Conservation (phyloP, 768 basidiomycete genomes). For the Psilocybe tampanensis region DNA sequence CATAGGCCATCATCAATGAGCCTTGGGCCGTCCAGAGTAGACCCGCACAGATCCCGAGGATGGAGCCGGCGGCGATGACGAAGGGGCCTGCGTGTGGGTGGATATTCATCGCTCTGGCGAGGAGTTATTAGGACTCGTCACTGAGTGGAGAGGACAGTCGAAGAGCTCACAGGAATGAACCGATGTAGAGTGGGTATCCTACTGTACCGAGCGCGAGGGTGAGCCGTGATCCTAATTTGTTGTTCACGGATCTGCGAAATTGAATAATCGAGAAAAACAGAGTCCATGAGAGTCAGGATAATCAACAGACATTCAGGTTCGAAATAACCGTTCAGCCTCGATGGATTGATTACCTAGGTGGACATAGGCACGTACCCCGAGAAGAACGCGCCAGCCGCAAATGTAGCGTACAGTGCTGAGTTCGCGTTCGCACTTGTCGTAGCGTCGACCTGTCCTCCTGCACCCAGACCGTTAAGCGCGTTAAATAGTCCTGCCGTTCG, state of each 20-base stretch:
- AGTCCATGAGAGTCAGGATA: too few relatives aligned
- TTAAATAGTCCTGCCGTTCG: slow-evolving; percentile 77
- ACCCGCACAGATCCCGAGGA: slow-evolving; percentile 72
- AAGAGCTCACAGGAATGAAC: slow-evolving; percentile 63
- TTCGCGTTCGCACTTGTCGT: slow-evolving; percentile 71
- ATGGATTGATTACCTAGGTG: too few relatives aligned
- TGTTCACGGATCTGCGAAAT: slow-evolving; percentile 88
- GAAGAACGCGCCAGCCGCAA: slow-evolving; percentile 45
- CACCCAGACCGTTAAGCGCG: slow-evolving; percentile 78
- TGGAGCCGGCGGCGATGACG: slow-evolving; percentile 69
- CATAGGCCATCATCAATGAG: slow-evolving; percentile 81
- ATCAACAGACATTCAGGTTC: too few relatives aligned
- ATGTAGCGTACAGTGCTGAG: slow-evolving; percentile 63
- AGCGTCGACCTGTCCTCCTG: slow-evolving; percentile 71
- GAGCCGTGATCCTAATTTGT: slow-evolving; percentile 73
- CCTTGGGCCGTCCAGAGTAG: slow-evolving; percentile 86
- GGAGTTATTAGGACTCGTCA: not conserved
- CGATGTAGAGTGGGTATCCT: slow-evolving; percentile 79
- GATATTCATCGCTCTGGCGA: slow-evolving; percentile 64
- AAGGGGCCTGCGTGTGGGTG: slow-evolving; percentile 63
- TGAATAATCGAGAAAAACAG: too few relatives aligned
- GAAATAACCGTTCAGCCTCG: too few relatives aligned
- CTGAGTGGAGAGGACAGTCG: not conserved
- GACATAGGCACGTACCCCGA: slow-evolving; percentile 55
- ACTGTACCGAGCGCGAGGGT: slow-evolving; percentile 74